Conservation (phyloP, 139 green algal genomes). For the Ulvella scutata region DNA sequence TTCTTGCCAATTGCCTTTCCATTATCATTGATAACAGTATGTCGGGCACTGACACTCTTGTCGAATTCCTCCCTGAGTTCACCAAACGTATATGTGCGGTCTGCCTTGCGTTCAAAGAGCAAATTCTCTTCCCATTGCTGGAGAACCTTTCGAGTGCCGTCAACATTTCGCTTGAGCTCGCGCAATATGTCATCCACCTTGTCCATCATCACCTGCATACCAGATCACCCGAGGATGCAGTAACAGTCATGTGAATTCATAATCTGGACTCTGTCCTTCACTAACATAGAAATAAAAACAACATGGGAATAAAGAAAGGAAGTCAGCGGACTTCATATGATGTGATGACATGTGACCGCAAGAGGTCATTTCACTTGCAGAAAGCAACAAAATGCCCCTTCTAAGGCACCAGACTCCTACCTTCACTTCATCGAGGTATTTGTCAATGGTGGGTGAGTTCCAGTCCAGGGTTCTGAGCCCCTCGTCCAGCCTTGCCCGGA, state of each 20-base stretch:
- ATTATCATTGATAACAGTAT: constrained; percentile 23
- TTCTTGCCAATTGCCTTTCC: constrained; percentile 70
- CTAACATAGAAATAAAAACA: too few species aligned
- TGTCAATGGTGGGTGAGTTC: constrained; percentile 59
- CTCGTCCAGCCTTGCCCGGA: constrained; percentile 39
- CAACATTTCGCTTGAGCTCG: constrained; percentile 68
- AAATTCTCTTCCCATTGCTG: constrained; percentile 50
- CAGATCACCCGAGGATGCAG: too few species aligned
- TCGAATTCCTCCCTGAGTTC: constrained; percentile 46
- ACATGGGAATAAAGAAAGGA: too few species aligned
- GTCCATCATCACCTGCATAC: constrained; percentile 45
- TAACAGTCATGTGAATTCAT: too few species aligned
- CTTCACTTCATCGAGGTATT: constrained; percentile 50
- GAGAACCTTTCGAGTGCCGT: constrained; percentile 34
- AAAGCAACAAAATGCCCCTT: too few species aligned
- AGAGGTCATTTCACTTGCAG: too few species aligned
- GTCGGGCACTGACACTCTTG: constrained; percentile 11
- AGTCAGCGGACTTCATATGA: too few species aligned
- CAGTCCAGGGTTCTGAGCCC: constrained; percentile 52
- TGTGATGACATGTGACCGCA: too few species aligned
- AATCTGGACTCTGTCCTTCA: too few species aligned
- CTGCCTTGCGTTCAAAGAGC: constrained; percentile 77
- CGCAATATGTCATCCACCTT: constrained; percentile 49
- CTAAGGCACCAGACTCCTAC: neutral
- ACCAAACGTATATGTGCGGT: constrained; percentile 56